phyloP scores from a whole-genome alignment of 441 rosid species.

The Viola pubescens region DNA sequence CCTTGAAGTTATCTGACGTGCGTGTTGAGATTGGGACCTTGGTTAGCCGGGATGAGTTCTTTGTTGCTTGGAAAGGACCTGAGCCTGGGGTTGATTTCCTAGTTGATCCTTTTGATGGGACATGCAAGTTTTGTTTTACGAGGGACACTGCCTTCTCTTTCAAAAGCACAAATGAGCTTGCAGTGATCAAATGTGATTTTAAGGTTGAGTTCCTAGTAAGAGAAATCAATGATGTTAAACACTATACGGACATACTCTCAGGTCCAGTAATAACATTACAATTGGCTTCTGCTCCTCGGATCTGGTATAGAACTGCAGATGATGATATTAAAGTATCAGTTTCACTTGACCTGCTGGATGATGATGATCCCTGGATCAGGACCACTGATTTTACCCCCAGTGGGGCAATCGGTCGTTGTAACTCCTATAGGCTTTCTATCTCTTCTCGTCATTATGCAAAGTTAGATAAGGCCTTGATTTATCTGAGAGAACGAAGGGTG shows the following conservation, averaged over 20 bases:
- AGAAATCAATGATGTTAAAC: constrained; percentile 50
- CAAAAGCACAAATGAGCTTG: constrained; percentile 37
- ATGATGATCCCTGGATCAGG: constrained; percentile 97
- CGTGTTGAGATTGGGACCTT: constrained; percentile 55
- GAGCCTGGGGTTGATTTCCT: constrained; percentile 51
- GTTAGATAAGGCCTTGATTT: constrained; percentile 42
- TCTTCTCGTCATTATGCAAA: constrained; percentile 59
- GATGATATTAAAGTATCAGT: constrained; percentile 50
- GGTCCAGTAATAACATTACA: constrained; percentile 49
- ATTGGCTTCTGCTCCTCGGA: constrained; percentile 63
- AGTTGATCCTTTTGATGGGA: constrained; percentile 82
- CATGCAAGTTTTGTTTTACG: constrained; percentile 64
- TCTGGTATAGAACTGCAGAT: constrained; percentile 85
- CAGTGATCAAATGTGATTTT: constrained; percentile 72
- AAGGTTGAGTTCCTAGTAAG: constrained; percentile 80
- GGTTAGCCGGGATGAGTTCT: constrained; percentile 42
- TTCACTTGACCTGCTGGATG: constrained; percentile 71
- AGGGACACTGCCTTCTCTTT: constrained; percentile 60
- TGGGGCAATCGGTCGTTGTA: constrained; percentile 77
- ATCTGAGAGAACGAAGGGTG: constrained; percentile 53
- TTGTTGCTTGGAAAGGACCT: constrained; percentile 64
- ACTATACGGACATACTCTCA: constrained; percentile 29
- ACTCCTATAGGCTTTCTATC: constrained; percentile 49
- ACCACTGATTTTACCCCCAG: constrained; percentile 74
- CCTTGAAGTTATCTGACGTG: constrained; percentile 46